These are phyloP conservation scores for Ceratocystis ficicola DNA, from an alignment of 2,329 filamentous ascomycete species.

Conservation along the genomic window DNA sequence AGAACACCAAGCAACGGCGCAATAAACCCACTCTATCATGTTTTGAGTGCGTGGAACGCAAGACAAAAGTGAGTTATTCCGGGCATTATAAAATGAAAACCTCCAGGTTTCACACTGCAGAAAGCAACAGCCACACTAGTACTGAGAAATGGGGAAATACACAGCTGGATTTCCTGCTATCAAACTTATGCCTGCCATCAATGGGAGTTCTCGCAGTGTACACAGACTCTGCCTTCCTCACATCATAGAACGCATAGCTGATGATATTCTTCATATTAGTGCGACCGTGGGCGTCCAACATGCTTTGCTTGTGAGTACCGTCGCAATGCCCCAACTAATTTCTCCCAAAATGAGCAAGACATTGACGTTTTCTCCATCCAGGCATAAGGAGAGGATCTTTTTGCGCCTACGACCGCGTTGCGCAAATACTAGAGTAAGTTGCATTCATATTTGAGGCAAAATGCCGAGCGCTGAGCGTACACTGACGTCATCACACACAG, in stretches of 20 bases:
- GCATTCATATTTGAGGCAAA: background rate
- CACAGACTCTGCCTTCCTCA: background rate
- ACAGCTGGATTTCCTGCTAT: background rate
- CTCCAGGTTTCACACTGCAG: background rate
- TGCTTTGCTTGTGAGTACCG: constrained; percentile 49
- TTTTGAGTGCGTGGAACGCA: constrained; percentile 67
- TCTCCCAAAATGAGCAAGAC: background rate
- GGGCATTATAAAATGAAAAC: background rate
- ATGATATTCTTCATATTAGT: constrained; percentile 36
- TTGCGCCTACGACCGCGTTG: constrained; percentile 64
- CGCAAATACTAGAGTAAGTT: constrained; percentile 61
- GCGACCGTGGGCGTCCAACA: constrained; percentile 59
- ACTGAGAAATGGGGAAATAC: background rate
- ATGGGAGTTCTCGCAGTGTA: background rate
- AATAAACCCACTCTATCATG: constrained; percentile 76
- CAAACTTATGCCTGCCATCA: background rate
- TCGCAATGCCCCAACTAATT: background rate
- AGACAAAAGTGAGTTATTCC: constrained; percentile 55
- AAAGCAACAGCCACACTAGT: background rate
- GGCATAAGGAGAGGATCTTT: constrained; percentile 65
- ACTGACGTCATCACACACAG: constrained; percentile 9
- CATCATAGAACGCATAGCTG: background rate
- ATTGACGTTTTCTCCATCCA: constrained; percentile 27
- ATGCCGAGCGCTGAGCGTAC: background rate
- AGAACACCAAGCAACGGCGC: constrained; percentile 62